phyloP scores from a whole-genome alignment of 257 asterid genomes.

The Jasminum sambac region DNA sequence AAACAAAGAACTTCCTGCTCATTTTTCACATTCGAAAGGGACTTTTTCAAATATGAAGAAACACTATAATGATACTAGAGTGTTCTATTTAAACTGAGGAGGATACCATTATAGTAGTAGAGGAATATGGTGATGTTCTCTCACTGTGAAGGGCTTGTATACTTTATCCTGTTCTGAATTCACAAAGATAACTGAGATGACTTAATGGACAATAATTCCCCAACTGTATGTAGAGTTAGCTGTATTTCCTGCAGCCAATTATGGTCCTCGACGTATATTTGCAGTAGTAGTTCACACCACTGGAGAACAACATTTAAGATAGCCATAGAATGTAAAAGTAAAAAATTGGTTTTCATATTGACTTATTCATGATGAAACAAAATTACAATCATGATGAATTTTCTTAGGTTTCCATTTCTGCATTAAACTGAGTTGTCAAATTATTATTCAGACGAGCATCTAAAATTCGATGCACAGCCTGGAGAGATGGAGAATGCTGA shows the following conservation, averaged over 20 bases:
- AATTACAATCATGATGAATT: conserved; percentile 1
- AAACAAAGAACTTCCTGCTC: too few species aligned
- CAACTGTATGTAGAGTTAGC: not conserved
- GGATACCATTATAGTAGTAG: not conserved
- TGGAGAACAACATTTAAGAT: conserved; percentile 7
- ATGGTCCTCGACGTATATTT: not conserved
- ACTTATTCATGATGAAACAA: not conserved
- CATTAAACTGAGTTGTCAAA: conserved; percentile 16
- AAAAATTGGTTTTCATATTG: not conserved
- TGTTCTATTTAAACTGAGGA: not conserved
- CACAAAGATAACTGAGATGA: not conserved
- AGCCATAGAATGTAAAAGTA: conserved; percentile 2
- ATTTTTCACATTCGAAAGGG: too few species aligned
- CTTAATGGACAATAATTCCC: not conserved
- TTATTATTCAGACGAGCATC: conserved; percentile 46
- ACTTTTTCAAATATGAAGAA: too few species aligned
- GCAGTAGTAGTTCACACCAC: not conserved
- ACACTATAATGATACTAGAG: not conserved
- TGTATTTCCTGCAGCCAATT: conserved; percentile 3
- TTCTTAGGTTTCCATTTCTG: not conserved
- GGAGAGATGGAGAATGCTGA: conserved; percentile 32
- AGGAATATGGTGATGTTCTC: not conserved
- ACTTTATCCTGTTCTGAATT: not conserved
- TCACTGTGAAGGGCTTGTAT: conserved; percentile 7
- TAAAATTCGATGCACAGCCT: conserved; percentile 38